Percentiles rank a stretch among this genome's conserved stretches.
These are phyloP conservation scores for Chytriomyces hyalinus DNA, from an alignment of 192 early-diverging fungal species.

Conservation along the genomic window DNA sequence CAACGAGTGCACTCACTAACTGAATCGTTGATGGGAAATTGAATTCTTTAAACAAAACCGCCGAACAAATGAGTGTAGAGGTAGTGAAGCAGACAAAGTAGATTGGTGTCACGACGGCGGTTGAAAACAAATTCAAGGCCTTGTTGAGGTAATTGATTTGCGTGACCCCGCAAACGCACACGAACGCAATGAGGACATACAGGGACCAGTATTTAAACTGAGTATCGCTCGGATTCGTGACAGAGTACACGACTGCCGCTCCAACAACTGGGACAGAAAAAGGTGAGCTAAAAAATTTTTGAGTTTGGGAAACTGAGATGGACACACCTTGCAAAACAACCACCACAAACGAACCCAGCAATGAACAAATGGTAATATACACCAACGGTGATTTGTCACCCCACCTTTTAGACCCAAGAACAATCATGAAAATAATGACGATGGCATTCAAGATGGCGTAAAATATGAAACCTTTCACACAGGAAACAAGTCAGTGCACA, in stretches of 20 bases:
- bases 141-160: slow-evolving; percentile 99
- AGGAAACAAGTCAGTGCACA: not conserved
- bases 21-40: slow-evolving; percentile 40
- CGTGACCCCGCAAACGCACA: slow-evolving; percentile 81
- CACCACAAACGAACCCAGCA: slow-evolving; percentile 85
- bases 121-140: slow-evolving; percentile 89
- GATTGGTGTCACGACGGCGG: slow-evolving; percentile 73
- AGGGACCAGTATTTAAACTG: slow-evolving; percentile 90
- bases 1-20: slow-evolving; percentile 38
- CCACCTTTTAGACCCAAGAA: slow-evolving; percentile 73
- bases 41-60: slow-evolving; percentile 88
- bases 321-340: not conserved
- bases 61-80: slow-evolving; percentile 87
- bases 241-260: slow-evolving; percentile 88
- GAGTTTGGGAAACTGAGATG: not conserved
- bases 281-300: not conserved
- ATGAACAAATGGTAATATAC: slow-evolving; percentile 93
- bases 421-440: slow-evolving; percentile 38
- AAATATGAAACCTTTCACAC: slow-evolving; percentile 65
- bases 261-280: slow-evolving; percentile 74
- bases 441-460: slow-evolving; percentile 73
- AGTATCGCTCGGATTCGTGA: slow-evolving; percentile 92
- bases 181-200: slow-evolving; percentile 83
- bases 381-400: slow-evolving; percentile 84
- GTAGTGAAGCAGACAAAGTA: slow-evolving; percentile 98